Percentiles rank a stretch among this genome's conserved stretches.
These are phyloP conservation scores for Haplographium delicatum DNA, from an alignment of 495 filamentous ascomycete genomes.

Conservation along the genomic window DNA sequence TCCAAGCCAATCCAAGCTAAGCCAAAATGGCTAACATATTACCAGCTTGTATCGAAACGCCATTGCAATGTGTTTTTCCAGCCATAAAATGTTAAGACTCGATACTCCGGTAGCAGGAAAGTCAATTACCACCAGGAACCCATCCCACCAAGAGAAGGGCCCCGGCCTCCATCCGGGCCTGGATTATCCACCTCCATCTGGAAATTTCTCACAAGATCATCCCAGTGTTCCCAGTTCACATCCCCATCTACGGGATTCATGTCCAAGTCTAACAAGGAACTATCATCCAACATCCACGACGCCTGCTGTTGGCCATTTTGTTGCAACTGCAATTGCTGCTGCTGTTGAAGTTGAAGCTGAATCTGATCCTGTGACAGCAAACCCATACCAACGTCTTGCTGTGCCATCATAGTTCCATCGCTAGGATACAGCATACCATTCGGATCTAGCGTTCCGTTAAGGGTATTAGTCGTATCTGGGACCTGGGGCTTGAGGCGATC, in stretches of 20 bases:
- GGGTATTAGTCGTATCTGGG: not conserved
- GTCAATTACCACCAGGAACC: conserved; percentile 21
- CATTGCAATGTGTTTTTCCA: too few species aligned
- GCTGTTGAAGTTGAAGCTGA: conserved; percentile 14
- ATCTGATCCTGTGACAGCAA: conserved; percentile 10
- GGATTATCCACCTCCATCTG: conserved; percentile 15
- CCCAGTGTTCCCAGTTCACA: conserved; percentile 23
- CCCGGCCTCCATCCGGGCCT: not conserved
- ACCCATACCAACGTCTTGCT: conserved; percentile 13
- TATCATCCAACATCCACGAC: conserved; percentile 21
- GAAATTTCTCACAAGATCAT: conserved; percentile 24
- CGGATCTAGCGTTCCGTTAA: not conserved
- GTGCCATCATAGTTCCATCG: conserved; percentile 5
- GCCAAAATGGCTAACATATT: too few species aligned
- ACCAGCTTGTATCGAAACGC: too few species aligned
- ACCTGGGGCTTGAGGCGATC: conserved; percentile 26
- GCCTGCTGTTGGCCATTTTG: conserved; percentile 3
- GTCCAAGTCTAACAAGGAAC: conserved; percentile 16
- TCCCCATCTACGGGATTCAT: conserved; percentile 18
- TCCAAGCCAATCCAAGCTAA: not conserved
- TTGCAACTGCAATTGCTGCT: conserved; percentile 1
- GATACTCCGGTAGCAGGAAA: not conserved
- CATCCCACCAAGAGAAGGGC: conserved; percentile 18
- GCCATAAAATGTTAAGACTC: not conserved
- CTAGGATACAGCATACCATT: not conserved